Evolutionary conservation across 768 basidiomycete species (phyloP).

Genomic region (Rhodosporidiobolus odoratus): DNA sequence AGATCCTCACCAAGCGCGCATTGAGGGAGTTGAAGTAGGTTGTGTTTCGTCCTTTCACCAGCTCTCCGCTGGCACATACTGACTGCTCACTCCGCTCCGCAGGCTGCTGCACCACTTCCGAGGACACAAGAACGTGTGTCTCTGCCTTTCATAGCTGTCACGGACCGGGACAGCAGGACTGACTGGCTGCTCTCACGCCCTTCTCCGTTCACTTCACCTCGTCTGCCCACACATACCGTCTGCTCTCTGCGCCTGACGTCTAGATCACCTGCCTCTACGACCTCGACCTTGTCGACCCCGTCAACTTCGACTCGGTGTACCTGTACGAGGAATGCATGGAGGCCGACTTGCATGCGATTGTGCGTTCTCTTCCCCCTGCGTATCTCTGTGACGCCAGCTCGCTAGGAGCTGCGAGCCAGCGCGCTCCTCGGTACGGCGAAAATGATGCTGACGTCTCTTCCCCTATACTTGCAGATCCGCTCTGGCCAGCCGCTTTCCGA

Average conservation of each 20-base stretch:
- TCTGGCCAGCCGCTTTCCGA: conserved; percentile 51
- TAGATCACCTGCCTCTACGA: conserved; percentile 96
- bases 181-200: background rate
- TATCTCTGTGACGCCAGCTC: too few relatives aligned
- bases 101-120: conserved; percentile 95
- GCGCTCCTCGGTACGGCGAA: background rate
- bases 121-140: conserved; percentile 90
- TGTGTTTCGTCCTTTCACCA: background rate
- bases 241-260: background rate
- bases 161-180: background rate
- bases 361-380: conserved; percentile 43
- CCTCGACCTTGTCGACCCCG: conserved; percentile 83
- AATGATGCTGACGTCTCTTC: conserved; percentile 5
- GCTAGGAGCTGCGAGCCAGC: too few relatives aligned
- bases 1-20: conserved; percentile 94
- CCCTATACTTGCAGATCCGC: conserved; percentile 50
- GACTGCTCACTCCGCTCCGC: background rate
- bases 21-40: conserved; percentile 69
- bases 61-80: conserved; percentile 26
- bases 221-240: too few relatives aligned
- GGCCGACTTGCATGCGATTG: conserved; percentile 97
- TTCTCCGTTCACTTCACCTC: background rate
- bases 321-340: conserved; percentile 97
- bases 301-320: conserved; percentile 85
- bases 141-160: background rate